These are phyloP conservation scores for Aspergillus olivimuriae DNA, from an alignment of 495 filamentous ascomycete genomes.

Conservation along the genomic window DNA sequence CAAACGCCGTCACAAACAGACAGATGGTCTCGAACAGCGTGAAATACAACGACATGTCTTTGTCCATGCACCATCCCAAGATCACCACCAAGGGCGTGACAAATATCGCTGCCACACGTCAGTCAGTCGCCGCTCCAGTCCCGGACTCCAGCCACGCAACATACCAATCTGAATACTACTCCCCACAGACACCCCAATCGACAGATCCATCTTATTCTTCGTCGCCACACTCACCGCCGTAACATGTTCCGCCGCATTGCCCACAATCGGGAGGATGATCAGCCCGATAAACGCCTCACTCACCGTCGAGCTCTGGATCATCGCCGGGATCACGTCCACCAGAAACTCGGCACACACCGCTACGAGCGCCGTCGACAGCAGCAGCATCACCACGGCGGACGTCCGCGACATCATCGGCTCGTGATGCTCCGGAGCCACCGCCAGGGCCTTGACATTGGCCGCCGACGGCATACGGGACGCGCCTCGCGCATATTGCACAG, in stretches of 20 bases:
- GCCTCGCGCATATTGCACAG: slow-evolving; percentile 34
- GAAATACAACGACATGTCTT: slow-evolving; percentile 84
- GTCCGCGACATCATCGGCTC: slow-evolving; percentile 64
- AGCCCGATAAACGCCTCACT: slow-evolving; percentile 80
- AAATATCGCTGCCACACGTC: slow-evolving; percentile 80
- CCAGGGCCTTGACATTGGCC: slow-evolving; percentile 15
- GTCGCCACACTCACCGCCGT: slow-evolving; percentile 81
- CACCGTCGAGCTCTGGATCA: slow-evolving; percentile 58
- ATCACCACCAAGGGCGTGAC: slow-evolving; percentile 84
- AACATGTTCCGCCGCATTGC: slow-evolving; percentile 89
- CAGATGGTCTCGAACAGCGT: slow-evolving; percentile 86
- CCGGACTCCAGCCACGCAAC: not conserved
- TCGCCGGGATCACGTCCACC: slow-evolving; percentile 68
- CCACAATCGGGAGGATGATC: slow-evolving; percentile 84
- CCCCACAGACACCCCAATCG: slow-evolving; percentile 84
- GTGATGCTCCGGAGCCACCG: slow-evolving; percentile 34
- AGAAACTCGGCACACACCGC: slow-evolving; percentile 86
- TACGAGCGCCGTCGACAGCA: slow-evolving; percentile 72
- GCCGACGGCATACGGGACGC: slow-evolving; percentile 25
- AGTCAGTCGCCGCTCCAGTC: slow-evolving; percentile 4
- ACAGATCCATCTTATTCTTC: slow-evolving; percentile 96
- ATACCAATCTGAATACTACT: slow-evolving; percentile 68
- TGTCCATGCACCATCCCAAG: slow-evolving; percentile 78
- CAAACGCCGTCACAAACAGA: slow-evolving; percentile 80
- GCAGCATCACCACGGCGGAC: slow-evolving; percentile 64